These are phyloP conservation scores for Microascus cirrosus DNA, from an alignment of 2,329 filamentous ascomycete species.

Conservation along the genomic window DNA sequence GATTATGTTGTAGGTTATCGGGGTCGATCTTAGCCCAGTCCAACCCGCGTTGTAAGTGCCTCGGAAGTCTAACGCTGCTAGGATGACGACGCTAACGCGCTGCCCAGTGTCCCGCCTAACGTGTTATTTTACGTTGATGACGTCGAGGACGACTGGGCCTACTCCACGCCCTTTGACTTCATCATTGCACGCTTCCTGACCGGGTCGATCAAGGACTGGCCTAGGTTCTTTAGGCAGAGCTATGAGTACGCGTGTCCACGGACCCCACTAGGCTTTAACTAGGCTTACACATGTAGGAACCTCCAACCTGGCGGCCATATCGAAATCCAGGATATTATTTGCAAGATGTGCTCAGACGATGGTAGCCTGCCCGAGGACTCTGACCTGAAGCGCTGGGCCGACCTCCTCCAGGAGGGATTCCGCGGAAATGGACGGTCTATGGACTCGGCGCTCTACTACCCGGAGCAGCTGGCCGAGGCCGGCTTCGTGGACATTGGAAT, in stretches of 20 bases:
- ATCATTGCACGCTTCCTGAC: slow-evolving; percentile 22
- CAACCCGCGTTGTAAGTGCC: slow-evolving; percentile 21
- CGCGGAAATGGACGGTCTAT: slow-evolving; percentile 16
- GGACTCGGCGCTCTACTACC: slow-evolving; percentile 16
- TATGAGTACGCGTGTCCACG: slow-evolving; percentile 13
- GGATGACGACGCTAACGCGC: too few relatives aligned
- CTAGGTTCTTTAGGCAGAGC: slow-evolving; percentile 22
- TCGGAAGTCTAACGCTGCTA: too few relatives aligned
- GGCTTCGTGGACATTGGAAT: slow-evolving; percentile 42
- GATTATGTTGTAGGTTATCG: slow-evolving; percentile 15
- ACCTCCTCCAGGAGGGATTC: slow-evolving; percentile 17
- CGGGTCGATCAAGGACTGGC: slow-evolving; percentile 16
- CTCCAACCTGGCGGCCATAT: slow-evolving; percentile 21
- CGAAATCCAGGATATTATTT: slow-evolving; percentile 19
- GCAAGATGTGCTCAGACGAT: slow-evolving; percentile 19
- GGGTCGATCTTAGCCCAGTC: slow-evolving; percentile 29
- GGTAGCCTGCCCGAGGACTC: slow-evolving; percentile 16
- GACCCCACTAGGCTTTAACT: not conserved
- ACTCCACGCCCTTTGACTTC: slow-evolving; percentile 25
- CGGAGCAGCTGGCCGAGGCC: slow-evolving; percentile 30
- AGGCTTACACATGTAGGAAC: not conserved
- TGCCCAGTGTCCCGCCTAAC: slow-evolving; percentile 32
- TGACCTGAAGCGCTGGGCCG: slow-evolving; percentile 15
- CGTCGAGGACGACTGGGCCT: slow-evolving; percentile 27
- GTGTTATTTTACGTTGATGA: slow-evolving; percentile 35